Evolutionary conservation across 768 basidiomycete genomes (phyloP).

Genomic region (Wakefieldia striispora): DNA sequence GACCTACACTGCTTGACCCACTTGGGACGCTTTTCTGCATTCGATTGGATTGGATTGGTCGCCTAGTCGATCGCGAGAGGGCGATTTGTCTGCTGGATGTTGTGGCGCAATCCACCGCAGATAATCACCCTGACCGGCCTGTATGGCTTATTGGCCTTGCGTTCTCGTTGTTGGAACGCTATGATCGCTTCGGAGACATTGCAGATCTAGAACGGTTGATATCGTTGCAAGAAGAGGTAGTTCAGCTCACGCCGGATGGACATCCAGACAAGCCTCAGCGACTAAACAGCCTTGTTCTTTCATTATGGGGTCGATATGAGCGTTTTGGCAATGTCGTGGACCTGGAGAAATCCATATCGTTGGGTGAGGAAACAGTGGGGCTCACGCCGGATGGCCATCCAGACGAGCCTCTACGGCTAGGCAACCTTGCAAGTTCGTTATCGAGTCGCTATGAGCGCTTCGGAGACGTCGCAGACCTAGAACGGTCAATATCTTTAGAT

Average conservation of each 20-base stretch:
- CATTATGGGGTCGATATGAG: no score
- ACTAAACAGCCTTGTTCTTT: no score
- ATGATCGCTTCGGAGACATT: neutral
- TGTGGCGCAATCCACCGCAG: neutral
- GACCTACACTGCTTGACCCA: no score
- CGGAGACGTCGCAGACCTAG: no score
- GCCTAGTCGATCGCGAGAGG: neutral
- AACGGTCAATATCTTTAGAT: no score
- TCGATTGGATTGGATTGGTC: neutral
- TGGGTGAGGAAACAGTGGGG: no score
- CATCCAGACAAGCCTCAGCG: neutral
- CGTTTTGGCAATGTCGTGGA: no score
- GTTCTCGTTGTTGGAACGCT: neutral
- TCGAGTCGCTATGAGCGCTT: no score
- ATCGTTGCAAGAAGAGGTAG: neutral
- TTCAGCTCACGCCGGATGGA: neutral
- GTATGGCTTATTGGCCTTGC: neutral
- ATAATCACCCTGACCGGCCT: neutral
- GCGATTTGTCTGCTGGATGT: neutral
- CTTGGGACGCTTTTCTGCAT: no score
- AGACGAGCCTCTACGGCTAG: no score
- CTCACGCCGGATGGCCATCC: no score
- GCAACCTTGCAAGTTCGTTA: neutral
- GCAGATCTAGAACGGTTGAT: neutral
- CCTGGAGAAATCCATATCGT: no score